Percentiles rank a stretch among this genome's conserved stretches.
Evolutionary conservation across 352 stramenopile species (phyloP).

Genomic region (Phytophthora citrophthora): DNA sequence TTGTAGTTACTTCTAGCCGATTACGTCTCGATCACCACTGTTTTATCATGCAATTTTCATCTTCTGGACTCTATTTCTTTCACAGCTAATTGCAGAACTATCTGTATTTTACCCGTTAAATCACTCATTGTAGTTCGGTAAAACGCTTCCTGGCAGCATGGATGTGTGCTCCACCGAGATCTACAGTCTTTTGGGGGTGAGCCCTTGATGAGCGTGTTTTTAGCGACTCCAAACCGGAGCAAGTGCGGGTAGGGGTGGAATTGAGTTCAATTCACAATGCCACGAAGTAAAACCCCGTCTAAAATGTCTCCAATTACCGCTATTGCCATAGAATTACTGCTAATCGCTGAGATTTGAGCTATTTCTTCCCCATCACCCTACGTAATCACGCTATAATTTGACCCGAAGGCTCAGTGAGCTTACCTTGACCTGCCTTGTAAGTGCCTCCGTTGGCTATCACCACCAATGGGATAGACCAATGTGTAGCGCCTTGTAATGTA

Average conservation of each 20-base stretch:
- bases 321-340: constrained; percentile 4
- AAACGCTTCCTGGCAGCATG: constrained; percentile 1
- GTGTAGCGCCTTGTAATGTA: background rate
- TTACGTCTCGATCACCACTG: no score
- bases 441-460: background rate
- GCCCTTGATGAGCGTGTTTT: no score
- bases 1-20: no score
- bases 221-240: no score
- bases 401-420: background rate
- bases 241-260: background rate
- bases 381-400: constrained; percentile 6
- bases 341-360: background rate
- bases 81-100: background rate
- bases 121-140: constrained; percentile 1
- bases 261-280: background rate
- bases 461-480: background rate
- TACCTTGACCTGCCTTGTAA: background rate
- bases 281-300: constrained; percentile 12
- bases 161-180: background rate
- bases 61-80: no score
- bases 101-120: constrained; percentile 4
- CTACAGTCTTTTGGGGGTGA: no score
- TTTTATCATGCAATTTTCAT: no score
- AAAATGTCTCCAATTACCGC: background rate
- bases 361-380: constrained; percentile 3